Percentiles rank a stretch among this genome's conserved stretches.
These are phyloP conservation scores for Zoysia japonica DNA, from an alignment of 176 grass and related monocot genomes.

Conservation along the genomic window DNA sequence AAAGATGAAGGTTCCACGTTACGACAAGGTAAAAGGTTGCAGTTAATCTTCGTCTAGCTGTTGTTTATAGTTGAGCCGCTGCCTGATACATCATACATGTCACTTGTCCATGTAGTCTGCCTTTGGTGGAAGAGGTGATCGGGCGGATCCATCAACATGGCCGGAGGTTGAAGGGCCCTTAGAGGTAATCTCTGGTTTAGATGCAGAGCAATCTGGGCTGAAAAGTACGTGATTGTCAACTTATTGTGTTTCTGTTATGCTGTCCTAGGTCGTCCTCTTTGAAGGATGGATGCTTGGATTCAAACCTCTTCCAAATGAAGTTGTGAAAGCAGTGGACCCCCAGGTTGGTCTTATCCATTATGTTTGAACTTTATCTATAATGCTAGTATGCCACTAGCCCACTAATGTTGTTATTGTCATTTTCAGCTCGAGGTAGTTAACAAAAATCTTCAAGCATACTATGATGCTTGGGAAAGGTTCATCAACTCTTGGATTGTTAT, in stretches of 20 bases:
- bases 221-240: slow-evolving; percentile 28
- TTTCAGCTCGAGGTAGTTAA: slow-evolving; percentile 89
- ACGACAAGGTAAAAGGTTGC: slow-evolving; percentile 85
- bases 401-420: slow-evolving; percentile 12
- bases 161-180: slow-evolving; percentile 88
- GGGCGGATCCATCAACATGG: slow-evolving; percentile 87
- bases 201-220: neutral
- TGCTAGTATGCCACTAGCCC: slow-evolving; percentile 15
- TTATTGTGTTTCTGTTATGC: slow-evolving; percentile 27
- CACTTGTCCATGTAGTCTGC: slow-evolving; percentile 75
- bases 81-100: slow-evolving; percentile 31
- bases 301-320: slow-evolving; percentile 89
- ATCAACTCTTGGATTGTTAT: slow-evolving; percentile 94
- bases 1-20: slow-evolving; percentile 97
- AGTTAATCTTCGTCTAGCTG: slow-evolving; percentile 23
- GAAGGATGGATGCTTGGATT: slow-evolving; percentile 99
- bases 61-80: slow-evolving; percentile 41
- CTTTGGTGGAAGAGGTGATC: slow-evolving; percentile 91
- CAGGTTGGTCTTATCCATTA: slow-evolving; percentile 43
- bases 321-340: slow-evolving; percentile 80
- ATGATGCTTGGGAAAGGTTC: slow-evolving; percentile 94
- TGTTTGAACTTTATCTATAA: slow-evolving; percentile 10
- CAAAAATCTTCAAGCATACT: slow-evolving; percentile 83
- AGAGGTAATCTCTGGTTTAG: slow-evolving; percentile 55
- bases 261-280: slow-evolving; percentile 85